These are phyloP conservation scores for Verticillium nonalfalfae DNA, from an alignment of 2,329 filamentous ascomycete species.

Conservation along the genomic window DNA sequence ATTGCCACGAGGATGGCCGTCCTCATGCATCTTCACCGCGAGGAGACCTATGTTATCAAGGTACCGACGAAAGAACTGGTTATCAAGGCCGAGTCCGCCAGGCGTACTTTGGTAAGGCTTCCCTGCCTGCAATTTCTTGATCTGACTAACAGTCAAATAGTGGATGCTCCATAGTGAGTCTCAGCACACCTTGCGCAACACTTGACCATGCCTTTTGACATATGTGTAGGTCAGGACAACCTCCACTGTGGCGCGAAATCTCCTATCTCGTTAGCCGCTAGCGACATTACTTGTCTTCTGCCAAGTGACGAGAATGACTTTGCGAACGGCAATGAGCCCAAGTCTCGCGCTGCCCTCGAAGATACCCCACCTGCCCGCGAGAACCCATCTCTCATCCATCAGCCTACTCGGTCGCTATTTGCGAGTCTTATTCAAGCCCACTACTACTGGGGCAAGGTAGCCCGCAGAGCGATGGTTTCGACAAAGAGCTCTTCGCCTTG, in stretches of 20 bases:
- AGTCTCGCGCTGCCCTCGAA: conserved; percentile 44
- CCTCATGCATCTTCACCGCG: conserved; percentile 46
- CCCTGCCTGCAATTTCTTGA: neutral
- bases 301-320: conserved; percentile 49
- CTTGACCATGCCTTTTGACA: neutral
- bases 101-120: conserved; percentile 44
- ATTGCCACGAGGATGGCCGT: conserved; percentile 50
- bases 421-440: conserved; percentile 50
- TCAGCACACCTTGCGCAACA: neutral
- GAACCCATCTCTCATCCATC: conserved; percentile 34
- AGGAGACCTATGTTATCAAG: conserved; percentile 42
- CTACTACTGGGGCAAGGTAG: conserved; percentile 46
- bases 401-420: conserved; percentile 43
- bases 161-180: conserved; percentile 50
- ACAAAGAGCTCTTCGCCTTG: conserved; percentile 36
- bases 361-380: conserved; percentile 43
- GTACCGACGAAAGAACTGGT: conserved; percentile 37
- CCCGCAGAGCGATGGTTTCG: conserved; percentile 39
- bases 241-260: conserved; percentile 46
- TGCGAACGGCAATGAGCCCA: conserved; percentile 36
- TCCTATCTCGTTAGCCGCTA: conserved; percentile 42
- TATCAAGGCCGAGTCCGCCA: conserved; percentile 47
- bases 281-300: conserved; percentile 48
- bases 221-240: conserved; percentile 40
- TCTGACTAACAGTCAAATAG: conserved; percentile 18